Conservation (phyloP, 345 rosid species). For the Citrus mangshanensis region DNA sequence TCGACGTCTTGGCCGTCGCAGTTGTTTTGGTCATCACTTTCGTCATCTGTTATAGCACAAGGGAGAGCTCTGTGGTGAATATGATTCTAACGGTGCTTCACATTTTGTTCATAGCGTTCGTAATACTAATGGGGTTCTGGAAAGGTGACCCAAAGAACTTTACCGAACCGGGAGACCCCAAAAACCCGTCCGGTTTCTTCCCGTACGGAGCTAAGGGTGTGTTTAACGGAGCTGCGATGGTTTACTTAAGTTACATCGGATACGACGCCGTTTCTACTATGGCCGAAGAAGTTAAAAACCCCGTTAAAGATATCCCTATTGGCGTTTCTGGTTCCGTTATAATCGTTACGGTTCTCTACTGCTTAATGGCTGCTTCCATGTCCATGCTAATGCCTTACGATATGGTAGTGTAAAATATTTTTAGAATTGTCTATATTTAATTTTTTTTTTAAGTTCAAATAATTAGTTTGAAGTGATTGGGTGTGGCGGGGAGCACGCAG, state of each 20-base stretch:
- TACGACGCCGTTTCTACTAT: conserved; percentile 96
- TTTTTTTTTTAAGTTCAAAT: not conserved
- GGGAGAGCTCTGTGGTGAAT: conserved; percentile 80
- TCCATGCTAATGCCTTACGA: conserved; percentile 91
- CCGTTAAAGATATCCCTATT: conserved; percentile 79
- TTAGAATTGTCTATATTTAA: too few species aligned
- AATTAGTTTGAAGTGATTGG: not conserved
- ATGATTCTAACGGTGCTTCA: conserved; percentile 73
- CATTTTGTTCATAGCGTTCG: conserved; percentile 68
- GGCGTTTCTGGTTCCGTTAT: conserved; percentile 87
- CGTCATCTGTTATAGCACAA: conserved; percentile 70
- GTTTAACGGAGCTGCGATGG: conserved; percentile 79
- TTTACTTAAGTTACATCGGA: conserved; percentile 84
- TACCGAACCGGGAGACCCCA: conserved; percentile 41
- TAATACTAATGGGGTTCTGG: conserved; percentile 70
- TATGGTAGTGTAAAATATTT: conserved; percentile 30
- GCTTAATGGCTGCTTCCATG: conserved; percentile 94
- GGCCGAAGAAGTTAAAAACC: conserved; percentile 86
- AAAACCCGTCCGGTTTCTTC: conserved; percentile 62
- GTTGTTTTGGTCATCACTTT: conserved; percentile 57
- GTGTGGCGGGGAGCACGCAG: conserved; percentile 40
- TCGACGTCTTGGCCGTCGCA: conserved; percentile 59
- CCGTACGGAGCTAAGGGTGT: conserved; percentile 75
- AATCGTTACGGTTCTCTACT: conserved; percentile 74
- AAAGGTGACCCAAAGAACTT: conserved; percentile 69